Evolutionary conservation across 768 basidiomycete species (phyloP).

Genomic region (Peribolospora baueri): DNA sequence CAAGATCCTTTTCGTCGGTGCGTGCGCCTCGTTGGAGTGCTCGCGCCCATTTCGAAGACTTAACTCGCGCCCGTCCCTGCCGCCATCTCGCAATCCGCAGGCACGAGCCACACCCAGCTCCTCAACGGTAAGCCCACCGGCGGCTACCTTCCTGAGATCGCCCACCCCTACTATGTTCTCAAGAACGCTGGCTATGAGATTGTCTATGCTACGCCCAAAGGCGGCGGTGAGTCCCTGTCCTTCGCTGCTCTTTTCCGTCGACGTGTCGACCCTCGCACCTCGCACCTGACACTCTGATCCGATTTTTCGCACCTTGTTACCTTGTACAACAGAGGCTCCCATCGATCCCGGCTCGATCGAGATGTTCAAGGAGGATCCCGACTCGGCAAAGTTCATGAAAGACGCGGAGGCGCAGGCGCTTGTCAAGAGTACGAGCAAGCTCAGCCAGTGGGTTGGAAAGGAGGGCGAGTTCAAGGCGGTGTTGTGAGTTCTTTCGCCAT

Average conservation of each 20-base stretch:
- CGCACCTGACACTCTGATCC: not conserved
- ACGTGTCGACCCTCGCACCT: not conserved
- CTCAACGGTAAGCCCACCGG: conserved; percentile 18
- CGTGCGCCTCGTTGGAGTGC: no score
- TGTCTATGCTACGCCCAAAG: conserved; percentile 16
- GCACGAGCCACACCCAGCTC: no score
- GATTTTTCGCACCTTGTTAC: not conserved
- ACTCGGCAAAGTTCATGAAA: conserved; percentile 32
- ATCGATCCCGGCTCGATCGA: conserved; percentile 33
- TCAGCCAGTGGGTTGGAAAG: conserved; percentile 29
- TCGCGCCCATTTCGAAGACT: no score
- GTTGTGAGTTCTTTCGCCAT: conserved; percentile 23
- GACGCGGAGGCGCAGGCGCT: conserved; percentile 33
- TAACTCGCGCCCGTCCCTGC: no score
- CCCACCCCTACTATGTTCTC: conserved; percentile 43
- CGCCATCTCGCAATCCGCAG: no score
- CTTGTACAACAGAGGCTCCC: not conserved
- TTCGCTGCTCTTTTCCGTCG: not conserved
- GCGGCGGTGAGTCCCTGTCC: conserved; percentile 36
- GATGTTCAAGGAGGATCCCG: conserved; percentile 18
- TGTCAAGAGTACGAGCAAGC: conserved; percentile 32
- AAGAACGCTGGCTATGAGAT: conserved; percentile 7
- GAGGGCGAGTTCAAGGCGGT: conserved; percentile 41
- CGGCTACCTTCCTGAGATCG: conserved; percentile 47
- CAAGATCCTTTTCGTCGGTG: no score